Percentiles rank a stretch among this genome's conserved stretches.
Evolutionary conservation across 78 protist species (phyloP).

Genomic region (Dictyostelium discoideum): DNA sequence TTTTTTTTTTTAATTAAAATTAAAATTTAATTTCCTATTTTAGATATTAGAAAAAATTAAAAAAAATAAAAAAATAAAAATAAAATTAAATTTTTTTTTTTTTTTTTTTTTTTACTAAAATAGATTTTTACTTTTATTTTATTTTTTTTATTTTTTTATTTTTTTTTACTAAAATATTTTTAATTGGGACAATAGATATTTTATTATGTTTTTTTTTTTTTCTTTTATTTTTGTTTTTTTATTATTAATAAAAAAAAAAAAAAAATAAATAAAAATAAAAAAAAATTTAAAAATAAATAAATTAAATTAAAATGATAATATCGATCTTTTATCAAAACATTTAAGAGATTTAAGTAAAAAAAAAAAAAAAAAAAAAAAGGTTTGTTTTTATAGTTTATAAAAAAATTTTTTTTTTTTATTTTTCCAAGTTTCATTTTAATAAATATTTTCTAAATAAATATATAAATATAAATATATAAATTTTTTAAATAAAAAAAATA

Average conservation of each 20-base stretch:
- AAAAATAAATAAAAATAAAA: neutral
- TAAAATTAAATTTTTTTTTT: neutral
- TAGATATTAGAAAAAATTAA: neutral
- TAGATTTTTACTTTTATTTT: no score
- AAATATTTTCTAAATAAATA: neutral
- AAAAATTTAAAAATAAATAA: neutral
- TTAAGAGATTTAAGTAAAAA: neutral
- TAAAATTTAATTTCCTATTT: neutral
- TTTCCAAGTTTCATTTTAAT: neutral
- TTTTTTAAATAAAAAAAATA: no score
- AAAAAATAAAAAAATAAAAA: neutral
- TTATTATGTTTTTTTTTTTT: neutral
- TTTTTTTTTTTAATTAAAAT: neutral
- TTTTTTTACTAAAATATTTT: neutral
- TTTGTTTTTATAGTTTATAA: neutral
- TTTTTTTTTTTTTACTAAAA: neutral
- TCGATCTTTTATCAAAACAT: neutral
- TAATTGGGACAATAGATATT: neutral
- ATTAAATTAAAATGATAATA: neutral
- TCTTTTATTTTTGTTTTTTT: neutral
- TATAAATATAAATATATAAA: neutral
- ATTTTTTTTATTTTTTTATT: neutral
- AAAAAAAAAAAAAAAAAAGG: neutral
- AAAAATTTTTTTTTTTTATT: neutral
- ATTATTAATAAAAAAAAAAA: neutral